These are phyloP conservation scores for Cardamine resedifolia DNA, from an alignment of 345 rosid species.

Conservation along the genomic window DNA sequence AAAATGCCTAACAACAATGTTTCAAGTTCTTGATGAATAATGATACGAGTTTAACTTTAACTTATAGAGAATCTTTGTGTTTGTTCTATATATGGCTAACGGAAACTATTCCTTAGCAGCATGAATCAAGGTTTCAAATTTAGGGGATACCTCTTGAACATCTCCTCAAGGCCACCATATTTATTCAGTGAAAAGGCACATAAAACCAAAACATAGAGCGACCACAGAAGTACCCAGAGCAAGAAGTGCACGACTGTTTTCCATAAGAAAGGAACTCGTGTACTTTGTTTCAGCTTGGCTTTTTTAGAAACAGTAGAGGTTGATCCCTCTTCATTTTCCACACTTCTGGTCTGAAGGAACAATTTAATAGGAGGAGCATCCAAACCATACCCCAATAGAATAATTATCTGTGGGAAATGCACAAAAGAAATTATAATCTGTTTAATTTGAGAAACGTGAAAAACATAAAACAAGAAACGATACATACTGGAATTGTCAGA, in stretches of 20 bases:
- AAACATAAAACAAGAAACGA: not conserved
- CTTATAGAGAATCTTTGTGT: not conserved
- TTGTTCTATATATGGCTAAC: not conserved
- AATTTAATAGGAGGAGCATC: constrained; percentile 85
- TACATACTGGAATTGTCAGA: constrained; percentile 73
- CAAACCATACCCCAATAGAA: constrained; percentile 74
- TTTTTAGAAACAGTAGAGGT: constrained; percentile 34
- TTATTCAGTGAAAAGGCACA: constrained; percentile 63
- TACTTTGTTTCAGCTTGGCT: constrained; percentile 32
- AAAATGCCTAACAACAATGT: not conserved
- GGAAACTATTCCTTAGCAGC: not conserved
- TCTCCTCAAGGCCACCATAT: constrained; percentile 70
- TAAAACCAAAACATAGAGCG: constrained; percentile 59
- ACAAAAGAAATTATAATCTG: constrained; percentile 9
- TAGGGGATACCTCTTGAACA: constrained; percentile 71
- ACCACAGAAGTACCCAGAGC: constrained; percentile 74
- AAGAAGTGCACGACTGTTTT: constrained; percentile 55
- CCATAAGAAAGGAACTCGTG: constrained; percentile 55
- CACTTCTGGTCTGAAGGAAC: constrained; percentile 43
- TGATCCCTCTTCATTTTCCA: constrained; percentile 36
- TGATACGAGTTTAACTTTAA: constrained; percentile 17
- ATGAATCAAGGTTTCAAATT: constrained; percentile 1
- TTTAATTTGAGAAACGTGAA: constrained; percentile 1
- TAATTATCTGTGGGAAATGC: constrained; percentile 54
- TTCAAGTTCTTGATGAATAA: not conserved